phyloP scores from a whole-genome alignment of 306 rosid genomes.

The Quercus alba region DNA sequence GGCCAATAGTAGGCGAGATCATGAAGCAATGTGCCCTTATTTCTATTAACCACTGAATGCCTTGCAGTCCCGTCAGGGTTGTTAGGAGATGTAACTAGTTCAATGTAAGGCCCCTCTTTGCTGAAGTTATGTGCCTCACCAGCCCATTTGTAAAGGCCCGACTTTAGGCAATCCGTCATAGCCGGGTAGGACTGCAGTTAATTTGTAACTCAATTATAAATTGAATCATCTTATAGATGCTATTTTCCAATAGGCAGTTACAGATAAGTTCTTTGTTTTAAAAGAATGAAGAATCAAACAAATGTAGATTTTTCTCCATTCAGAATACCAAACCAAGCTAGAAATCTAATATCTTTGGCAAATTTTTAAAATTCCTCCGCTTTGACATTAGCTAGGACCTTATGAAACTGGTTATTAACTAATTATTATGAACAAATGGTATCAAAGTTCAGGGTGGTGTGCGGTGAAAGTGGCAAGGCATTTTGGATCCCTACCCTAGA shows the following conservation, averaged over 20 bases:
- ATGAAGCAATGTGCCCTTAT: conserved; percentile 56
- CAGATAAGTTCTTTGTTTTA: background rate
- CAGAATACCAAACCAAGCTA: background rate
- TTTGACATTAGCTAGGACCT: background rate
- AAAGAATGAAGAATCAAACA: background rate
- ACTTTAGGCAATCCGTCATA: conserved; percentile 74
- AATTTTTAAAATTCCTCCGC: background rate
- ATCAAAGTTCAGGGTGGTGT: too few species aligned
- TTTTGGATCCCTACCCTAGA: too few species aligned
- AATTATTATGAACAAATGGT: too few species aligned
- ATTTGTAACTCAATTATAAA: background rate
- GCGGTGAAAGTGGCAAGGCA: too few species aligned
- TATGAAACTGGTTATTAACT: background rate
- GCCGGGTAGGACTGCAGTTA: conserved; percentile 68
- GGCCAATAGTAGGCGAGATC: conserved; percentile 98
- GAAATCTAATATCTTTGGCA: background rate
- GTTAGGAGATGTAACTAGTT: conserved; percentile 85
- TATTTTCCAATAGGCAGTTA: background rate
- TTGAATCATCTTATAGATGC: background rate
- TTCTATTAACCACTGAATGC: conserved; percentile 50
- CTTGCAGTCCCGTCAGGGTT: conserved; percentile 85
- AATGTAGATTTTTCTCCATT: background rate
- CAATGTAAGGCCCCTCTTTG: conserved; percentile 65
- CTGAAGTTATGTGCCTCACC: conserved; percentile 63
- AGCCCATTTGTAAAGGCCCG: conserved; percentile 82